A percentile compares a stretch with the other conserved stretches of the same genome.
Conservation (phyloP, 192 early-diverging fungal species). For the Dissophora globulifera region DNA sequence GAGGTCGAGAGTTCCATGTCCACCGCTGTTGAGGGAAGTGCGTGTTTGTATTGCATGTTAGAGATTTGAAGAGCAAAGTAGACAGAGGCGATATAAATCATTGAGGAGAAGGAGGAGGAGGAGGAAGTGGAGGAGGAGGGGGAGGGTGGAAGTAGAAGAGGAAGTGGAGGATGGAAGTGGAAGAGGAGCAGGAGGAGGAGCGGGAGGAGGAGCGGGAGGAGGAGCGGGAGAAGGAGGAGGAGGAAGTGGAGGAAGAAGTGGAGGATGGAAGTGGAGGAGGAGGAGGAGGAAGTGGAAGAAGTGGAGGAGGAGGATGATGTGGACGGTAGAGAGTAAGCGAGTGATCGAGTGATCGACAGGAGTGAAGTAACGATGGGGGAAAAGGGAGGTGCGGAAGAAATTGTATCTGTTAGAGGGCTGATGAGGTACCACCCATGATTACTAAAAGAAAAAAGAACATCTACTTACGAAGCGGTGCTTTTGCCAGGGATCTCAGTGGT, state of each 20-base stretch:
- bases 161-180: too few relatives aligned
- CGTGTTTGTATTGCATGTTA: too few relatives aligned
- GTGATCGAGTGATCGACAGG: too few relatives aligned
- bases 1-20: conserved; percentile 8
- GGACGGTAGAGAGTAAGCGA: background rate
- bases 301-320: background rate
- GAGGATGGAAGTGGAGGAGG: background rate
- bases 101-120: too few relatives aligned
- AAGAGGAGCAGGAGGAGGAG: too few relatives aligned
- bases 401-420: too few relatives aligned
- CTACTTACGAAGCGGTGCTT: conserved; percentile 13
- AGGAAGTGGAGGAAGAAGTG: background rate
- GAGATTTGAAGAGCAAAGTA: too few relatives aligned
- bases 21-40: conserved; percentile 10
- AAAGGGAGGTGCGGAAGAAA: background rate
- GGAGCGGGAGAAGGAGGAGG: background rate
- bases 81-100: too few relatives aligned
- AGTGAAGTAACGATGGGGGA: background rate
- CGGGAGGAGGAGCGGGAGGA: too few relatives aligned
- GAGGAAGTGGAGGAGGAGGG: too few relatives aligned
- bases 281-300: background rate
- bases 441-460: background rate
- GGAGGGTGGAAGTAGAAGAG: too few relatives aligned
- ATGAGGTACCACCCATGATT: too few relatives aligned
- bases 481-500: conserved; percentile 8